These are phyloP conservation scores for Barbarea vulgaris DNA, from an alignment of 345 rosid genomes.

Conservation along the genomic window DNA sequence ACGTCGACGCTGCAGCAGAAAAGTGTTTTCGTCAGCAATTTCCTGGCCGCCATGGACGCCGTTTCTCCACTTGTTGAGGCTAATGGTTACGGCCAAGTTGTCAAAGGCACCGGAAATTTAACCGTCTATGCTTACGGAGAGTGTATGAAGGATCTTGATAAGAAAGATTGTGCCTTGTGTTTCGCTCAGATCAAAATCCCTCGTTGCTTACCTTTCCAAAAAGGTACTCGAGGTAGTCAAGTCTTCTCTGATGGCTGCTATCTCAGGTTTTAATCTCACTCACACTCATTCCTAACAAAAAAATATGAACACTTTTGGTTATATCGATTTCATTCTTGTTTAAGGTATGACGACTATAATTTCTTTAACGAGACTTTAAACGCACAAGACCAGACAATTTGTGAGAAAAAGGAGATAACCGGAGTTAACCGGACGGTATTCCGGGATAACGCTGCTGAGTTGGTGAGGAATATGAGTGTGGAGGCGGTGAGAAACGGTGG, in stretches of 20 bases:
- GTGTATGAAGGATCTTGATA: conserved; percentile 78
- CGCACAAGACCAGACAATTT: conserved; percentile 45
- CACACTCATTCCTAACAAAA: neutral
- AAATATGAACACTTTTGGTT: neutral
- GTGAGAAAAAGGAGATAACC: conserved; percentile 49
- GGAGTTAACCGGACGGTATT: conserved; percentile 57
- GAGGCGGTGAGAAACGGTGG: conserved; percentile 56
- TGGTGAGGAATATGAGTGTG: conserved; percentile 61
- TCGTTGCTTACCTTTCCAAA: conserved; percentile 70
- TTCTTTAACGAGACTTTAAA: conserved; percentile 66
- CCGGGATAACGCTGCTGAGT: conserved; percentile 45
- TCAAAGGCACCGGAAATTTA: conserved; percentile 48
- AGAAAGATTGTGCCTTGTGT: conserved; percentile 71
- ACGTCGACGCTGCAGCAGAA: conserved; percentile 46
- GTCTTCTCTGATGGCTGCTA: conserved; percentile 75
- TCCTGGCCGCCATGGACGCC: conserved; percentile 56
- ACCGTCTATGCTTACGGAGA: conserved; percentile 75
- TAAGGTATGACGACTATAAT: conserved; percentile 60
- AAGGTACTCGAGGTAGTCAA: conserved; percentile 71
- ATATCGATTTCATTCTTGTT: neutral
- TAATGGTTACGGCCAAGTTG: conserved; percentile 49
- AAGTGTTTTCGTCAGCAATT: conserved; percentile 48
- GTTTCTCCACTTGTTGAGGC: conserved; percentile 47
- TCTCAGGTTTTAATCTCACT: conserved; percentile 46
- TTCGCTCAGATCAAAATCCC: conserved; percentile 79